These are phyloP conservation scores for Camelina laxa DNA, from an alignment of 345 rosid species.

Conservation along the genomic window DNA sequence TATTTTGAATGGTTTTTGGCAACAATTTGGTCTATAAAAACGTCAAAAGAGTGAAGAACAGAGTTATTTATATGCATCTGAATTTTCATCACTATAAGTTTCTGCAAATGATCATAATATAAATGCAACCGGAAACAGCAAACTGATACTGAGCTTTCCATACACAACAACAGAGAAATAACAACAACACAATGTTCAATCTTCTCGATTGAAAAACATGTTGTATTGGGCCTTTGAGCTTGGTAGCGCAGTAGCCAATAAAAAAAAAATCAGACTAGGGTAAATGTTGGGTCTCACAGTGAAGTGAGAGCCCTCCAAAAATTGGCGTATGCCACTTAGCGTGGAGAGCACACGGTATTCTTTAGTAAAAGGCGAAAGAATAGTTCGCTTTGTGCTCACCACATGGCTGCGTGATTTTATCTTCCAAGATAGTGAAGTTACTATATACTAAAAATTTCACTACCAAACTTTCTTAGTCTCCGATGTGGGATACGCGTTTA, in stretches of 20 bases:
- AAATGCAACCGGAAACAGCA: not conserved
- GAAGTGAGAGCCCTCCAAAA: conserved; percentile 41
- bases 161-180: too few species aligned
- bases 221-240: too few species aligned
- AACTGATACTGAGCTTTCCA: too few species aligned
- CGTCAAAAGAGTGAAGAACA: not conserved
- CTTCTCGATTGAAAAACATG: too few species aligned
- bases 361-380: conserved; percentile 47
- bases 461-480: too few species aligned
- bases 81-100: not conserved
- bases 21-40: not conserved
- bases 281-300: too few species aligned
- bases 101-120: not conserved
- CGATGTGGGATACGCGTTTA: too few species aligned
- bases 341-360: conserved; percentile 44
- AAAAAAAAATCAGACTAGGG: too few species aligned
- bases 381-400: conserved; percentile 42
- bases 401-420: conserved; percentile 23
- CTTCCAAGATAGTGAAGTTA: too few species aligned
- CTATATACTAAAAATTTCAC: too few species aligned
- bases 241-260: too few species aligned
- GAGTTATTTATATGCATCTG: not conserved
- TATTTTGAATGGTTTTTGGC: not conserved
- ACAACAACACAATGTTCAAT: too few species aligned
- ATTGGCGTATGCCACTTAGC: conserved; percentile 42